Conservation (phyloP, 352 stramenopile genomes). For the Phytophthora palmivora region DNA sequence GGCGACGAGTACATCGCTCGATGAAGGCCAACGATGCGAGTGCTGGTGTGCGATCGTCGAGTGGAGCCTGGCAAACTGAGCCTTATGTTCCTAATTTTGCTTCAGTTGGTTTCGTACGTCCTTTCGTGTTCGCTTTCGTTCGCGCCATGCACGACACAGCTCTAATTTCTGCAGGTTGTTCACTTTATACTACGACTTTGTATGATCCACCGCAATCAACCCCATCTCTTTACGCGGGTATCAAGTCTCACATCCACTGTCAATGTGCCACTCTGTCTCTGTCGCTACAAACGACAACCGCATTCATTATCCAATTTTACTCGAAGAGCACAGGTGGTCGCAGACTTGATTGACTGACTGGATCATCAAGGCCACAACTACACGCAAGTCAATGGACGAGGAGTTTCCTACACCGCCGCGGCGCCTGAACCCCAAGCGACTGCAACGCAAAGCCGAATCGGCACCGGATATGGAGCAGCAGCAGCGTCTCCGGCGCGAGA, state of each 20-base stretch:
- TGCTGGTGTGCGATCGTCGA: conserved; percentile 15
- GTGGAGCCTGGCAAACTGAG: conserved; percentile 15
- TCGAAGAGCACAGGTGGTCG: conserved; percentile 26
- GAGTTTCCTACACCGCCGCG: conserved; percentile 44
- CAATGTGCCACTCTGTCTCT: conserved; percentile 12
- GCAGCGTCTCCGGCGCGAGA: conserved; percentile 60
- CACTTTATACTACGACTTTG: not conserved
- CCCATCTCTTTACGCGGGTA: conserved; percentile 18
- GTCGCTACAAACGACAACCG: conserved; percentile 21
- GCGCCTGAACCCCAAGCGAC: conserved; percentile 38
- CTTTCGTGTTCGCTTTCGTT: conserved; percentile 29
- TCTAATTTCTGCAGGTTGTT: conserved; percentile 14
- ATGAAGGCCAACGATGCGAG: not conserved
- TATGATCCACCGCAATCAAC: not conserved
- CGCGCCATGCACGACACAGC: not conserved
- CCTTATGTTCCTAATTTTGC: conserved; percentile 26
- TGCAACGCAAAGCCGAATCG: conserved; percentile 64
- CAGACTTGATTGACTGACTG: conserved; percentile 10
- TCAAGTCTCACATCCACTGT: conserved; percentile 7
- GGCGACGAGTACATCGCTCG: not conserved
- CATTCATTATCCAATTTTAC: conserved; percentile 43
- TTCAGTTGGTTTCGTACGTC: conserved; percentile 25
- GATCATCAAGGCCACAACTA: not conserved
- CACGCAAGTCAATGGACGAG: conserved; percentile 41
- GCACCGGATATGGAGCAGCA: conserved; percentile 38